These are phyloP conservation scores for Piromyces sp. DNA, from an alignment of 192 early-diverging fungal genomes.

Conservation along the genomic window DNA sequence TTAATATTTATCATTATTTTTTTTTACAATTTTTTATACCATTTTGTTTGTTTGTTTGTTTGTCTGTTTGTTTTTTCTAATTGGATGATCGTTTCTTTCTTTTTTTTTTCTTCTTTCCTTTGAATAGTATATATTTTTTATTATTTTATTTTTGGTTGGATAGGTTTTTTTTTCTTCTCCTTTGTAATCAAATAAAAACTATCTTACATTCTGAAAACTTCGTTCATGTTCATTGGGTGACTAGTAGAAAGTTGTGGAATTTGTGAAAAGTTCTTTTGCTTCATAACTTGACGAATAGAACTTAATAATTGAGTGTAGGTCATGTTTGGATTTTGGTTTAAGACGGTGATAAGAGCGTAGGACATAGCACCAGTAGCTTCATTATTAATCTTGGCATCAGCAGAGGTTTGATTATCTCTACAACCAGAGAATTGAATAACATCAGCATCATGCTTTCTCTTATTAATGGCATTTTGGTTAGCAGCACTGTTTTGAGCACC, in stretches of 20 bases:
- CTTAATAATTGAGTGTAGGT: slow-evolving; percentile 43
- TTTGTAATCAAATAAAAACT: no score
- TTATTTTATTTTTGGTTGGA: no score
- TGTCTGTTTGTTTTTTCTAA: no score
- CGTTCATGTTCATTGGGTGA: slow-evolving; percentile 44
- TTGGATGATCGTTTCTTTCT: no score
- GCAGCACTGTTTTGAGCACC: neutral
- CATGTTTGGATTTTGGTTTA: slow-evolving; percentile 6
- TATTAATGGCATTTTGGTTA: neutral
- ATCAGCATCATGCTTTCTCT: slow-evolving; percentile 19
- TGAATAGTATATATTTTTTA: no score
- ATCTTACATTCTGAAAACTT: slow-evolving; percentile 39
- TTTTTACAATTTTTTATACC: no score
- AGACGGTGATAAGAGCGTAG: slow-evolving; percentile 2
- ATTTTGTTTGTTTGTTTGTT: no score
- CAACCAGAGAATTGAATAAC: slow-evolving; percentile 9
- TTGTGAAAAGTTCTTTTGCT: slow-evolving; percentile 43
- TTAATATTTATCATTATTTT: no score
- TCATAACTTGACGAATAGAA: slow-evolving; percentile 44
- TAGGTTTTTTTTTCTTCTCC: no score
- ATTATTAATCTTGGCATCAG: slow-evolving; percentile 49
- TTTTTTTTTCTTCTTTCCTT: no score
- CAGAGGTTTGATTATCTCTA: slow-evolving; percentile 5
- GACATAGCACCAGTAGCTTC: slow-evolving; percentile 48
- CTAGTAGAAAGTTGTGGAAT: slow-evolving; percentile 65